Evolutionary conservation across 495 filamentous ascomycete genomes (phyloP), one percentile per base, ranked within the genome.

Genomic region (Cudoniella acicularis): DNA sequence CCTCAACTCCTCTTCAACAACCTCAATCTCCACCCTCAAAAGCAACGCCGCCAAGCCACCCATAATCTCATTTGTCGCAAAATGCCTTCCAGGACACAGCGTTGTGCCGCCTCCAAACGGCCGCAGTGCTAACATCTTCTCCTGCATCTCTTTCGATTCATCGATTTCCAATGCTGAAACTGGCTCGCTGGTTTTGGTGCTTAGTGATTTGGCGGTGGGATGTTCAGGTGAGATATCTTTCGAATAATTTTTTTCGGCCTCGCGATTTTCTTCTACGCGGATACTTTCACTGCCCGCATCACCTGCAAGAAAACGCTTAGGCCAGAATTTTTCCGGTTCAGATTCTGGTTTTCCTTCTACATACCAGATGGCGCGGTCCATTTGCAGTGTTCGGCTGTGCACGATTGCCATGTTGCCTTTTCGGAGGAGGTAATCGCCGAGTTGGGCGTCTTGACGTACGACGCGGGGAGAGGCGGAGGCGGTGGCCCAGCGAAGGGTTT

Each of bases 21-120:
- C 69, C 1, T 21, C 4, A 10, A 79, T 55, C 40, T 80, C 75
- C 56, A 73, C 75, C 1, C 70, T 68, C 65, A 79, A 23, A 8
- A 76, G 60, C 17, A 79, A 54, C 62, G 72, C 69, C 9, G 73
- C 69, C 9, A 68, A 67, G 36, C 77, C 18, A 1, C 62, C 64
- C 26, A 78, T 16, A 30, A 79, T 73, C 59, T 77, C 75, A 18
- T 67, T 66, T 10, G 63, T 70, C 1, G 75, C 77, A 66, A 79
- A 80, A 62, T 79, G 72, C 10, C 77, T 63, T 8, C 79, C 77
- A 16, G 77, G 76, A 61, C 77, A 82, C 27, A 78, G 66, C 8
- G 63, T 64, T 0, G 69, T 69, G 20, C 77, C 75, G 1, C 74
- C 60, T 10, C 79, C 78, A 60, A 80, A 80, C 0, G 66, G 54